Evolutionary conservation across 2,329 filamentous ascomycete species (phyloP), one percentile per base, ranked within the genome.

Genomic region (Diaporthe longicolla): DNA sequence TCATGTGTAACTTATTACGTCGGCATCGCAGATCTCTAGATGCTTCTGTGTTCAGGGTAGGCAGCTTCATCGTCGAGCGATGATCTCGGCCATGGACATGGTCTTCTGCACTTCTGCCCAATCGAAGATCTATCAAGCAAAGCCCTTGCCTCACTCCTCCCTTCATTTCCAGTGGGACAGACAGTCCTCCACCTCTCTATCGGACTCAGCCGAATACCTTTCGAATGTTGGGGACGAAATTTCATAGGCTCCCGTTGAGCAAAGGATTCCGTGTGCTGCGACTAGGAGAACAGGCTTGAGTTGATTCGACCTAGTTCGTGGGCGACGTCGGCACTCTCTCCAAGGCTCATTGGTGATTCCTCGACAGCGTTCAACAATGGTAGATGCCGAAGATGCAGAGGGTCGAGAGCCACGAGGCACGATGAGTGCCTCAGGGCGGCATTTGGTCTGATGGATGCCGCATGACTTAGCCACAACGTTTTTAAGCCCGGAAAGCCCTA

Each of bases 1-100:
- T 9, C 48, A 40, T 68, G 63, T 68, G 63, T 68, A 68, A 68
- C 63, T 5, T 8, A 68, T 68, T 68, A 68, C 63, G 63, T 68
- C 63, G 63, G 13, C 48, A 19, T 54, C 29, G 48, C 48, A 68
- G 32, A 68, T 68, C 11, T 35, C 21, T 19, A 26, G 26, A 37
- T 54, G n/a, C 63, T 4, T 52, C n/a, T 26, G 26, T 9, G 4
- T 21, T 19, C 29, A 52, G 40, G 26, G n/a, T 37, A 52, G 63
- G 63, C 45, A 37, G 32, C 45, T 52, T 26, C 19, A n/a, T 66
- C 45, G 19, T 52, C 45, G 32, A 66, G 45, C n/a, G 63, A 52
- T 37, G 63, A 52, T 66, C 63, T 66, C n/a, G 45, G 17, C 63
- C 45, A 68, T 68, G 63, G 32, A 54, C 21, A 9, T 26, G 32